Percentiles rank a stretch among this genome's conserved stretches.
Conservation (phyloP, 805 yeast genomes). For the Metschnikowia arizonensis region DNA sequence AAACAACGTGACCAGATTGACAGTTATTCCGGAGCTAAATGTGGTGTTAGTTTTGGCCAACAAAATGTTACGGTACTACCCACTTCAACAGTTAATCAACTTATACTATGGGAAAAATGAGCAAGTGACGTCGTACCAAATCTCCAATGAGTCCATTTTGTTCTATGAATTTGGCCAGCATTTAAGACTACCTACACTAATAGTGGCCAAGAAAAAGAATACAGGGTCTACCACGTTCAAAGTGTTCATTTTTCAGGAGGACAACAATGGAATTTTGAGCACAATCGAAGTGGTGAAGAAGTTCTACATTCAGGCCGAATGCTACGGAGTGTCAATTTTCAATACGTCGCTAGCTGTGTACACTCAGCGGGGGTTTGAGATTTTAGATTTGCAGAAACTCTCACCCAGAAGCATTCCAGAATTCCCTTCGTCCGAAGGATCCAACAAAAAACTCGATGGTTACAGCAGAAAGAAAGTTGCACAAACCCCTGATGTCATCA, state of each 20-base stretch:
- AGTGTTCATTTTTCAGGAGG: slow-evolving; percentile 55
- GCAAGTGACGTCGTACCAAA: slow-evolving; percentile 42
- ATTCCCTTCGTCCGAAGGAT: slow-evolving; percentile 25
- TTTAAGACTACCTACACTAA: slow-evolving; percentile 54
- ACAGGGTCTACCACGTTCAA: slow-evolving; percentile 48
- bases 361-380: slow-evolving; percentile 62
- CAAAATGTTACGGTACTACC: slow-evolving; percentile 56
- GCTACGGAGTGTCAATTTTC: slow-evolving; percentile 58
- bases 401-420: slow-evolving; percentile 58
- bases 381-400: slow-evolving; percentile 54
- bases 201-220: slow-evolving; percentile 52
- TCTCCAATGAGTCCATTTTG: slow-evolving; percentile 46
- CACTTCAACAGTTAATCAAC: slow-evolving; percentile 56
- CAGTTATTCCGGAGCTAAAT: slow-evolving; percentile 54
- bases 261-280: slow-evolving; percentile 46
- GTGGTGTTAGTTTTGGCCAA: slow-evolving; percentile 57
- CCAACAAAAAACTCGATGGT: slow-evolving; percentile 27
- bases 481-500: slow-evolving; percentile 23
- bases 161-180: slow-evolving; percentile 70
- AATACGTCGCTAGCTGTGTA: slow-evolving; percentile 65
- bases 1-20: slow-evolving; percentile 52
- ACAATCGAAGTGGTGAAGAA: slow-evolving; percentile 38
- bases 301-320: slow-evolving; percentile 52
- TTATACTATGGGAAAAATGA: slow-evolving; percentile 48
- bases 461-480: slow-evolving; percentile 31